These are phyloP conservation scores for Bremia lactucae DNA, from an alignment of 352 stramenopile species.

Conservation along the genomic window DNA sequence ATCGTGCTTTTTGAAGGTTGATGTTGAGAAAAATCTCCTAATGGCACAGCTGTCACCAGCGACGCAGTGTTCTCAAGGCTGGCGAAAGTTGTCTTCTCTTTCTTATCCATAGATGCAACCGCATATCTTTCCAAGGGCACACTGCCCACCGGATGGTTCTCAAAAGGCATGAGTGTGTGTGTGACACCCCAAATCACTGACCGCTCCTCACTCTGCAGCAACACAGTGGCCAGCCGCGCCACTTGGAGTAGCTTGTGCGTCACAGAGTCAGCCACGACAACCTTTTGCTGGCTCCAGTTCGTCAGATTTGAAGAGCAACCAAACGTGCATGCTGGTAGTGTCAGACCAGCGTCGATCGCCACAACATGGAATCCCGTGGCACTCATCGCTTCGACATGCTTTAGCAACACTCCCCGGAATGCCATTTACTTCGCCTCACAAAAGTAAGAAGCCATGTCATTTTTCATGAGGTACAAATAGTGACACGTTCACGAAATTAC, in stretches of 20 bases:
- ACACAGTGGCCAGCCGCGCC: constrained; percentile 29
- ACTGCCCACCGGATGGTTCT: constrained; percentile 9
- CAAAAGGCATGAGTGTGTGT: constrained; percentile 1
- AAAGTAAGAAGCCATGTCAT: no score
- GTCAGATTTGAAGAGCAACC: no score
- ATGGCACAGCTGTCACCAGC: constrained; percentile 9
- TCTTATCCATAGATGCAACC: constrained; percentile 1
- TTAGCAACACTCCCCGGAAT: constrained; percentile 61
- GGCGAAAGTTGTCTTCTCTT: constrained; percentile 4
- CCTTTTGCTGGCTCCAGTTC: constrained; percentile 33
- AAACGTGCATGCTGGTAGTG: constrained; percentile 14
- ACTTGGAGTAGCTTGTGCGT: constrained; percentile 46
- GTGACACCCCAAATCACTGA: constrained; percentile 43
- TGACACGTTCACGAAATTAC: no score
- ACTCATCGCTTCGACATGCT: constrained; percentile 22
- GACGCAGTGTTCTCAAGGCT: constrained; percentile 3
- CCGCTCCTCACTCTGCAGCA: constrained; percentile 24
- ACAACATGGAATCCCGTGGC: constrained; percentile 38
- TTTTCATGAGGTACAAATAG: no score
- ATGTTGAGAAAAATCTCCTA: no score
- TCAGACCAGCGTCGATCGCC: constrained; percentile 32
- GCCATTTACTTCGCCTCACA: no score
- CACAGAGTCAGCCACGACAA: constrained; percentile 42
- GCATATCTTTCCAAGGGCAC: constrained; percentile 8
- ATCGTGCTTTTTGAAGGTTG: constrained; percentile 1